These are phyloP conservation scores for Penicillium sclerotiorum DNA, from an alignment of 2,329 filamentous ascomycete genomes.

Conservation along the genomic window DNA sequence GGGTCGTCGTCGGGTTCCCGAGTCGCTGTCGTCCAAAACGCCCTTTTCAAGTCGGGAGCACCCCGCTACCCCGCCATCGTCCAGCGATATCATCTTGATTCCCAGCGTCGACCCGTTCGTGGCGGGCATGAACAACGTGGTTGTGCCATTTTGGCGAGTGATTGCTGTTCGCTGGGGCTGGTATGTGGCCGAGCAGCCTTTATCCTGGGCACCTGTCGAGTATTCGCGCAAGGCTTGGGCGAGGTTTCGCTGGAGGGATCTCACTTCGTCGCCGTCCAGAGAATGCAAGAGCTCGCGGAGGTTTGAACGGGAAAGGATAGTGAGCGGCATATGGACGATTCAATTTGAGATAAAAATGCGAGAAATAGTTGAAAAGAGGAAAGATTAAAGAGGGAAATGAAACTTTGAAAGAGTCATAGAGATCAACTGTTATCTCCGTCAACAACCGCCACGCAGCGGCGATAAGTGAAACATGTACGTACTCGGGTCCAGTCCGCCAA, in stretches of 20 bases:
- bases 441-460: slow-evolving; percentile 13
- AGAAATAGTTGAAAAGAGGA: not conserved
- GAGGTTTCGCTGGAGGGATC: slow-evolving; percentile 60
- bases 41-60: slow-evolving; percentile 39
- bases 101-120: slow-evolving; percentile 62
- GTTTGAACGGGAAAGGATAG: slow-evolving; percentile 60
- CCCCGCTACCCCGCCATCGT: slow-evolving; percentile 36
- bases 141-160: slow-evolving; percentile 62
- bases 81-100: slow-evolving; percentile 66
- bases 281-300: slow-evolving; percentile 59
- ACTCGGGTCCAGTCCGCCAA: not conserved
- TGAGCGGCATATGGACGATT: slow-evolving; percentile 57
- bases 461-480: slow-evolving; percentile 12
- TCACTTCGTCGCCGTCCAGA: slow-evolving; percentile 59
- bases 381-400: not conserved
- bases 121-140: slow-evolving; percentile 69
- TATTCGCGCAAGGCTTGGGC: slow-evolving; percentile 66
- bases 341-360: slow-evolving; percentile 11
- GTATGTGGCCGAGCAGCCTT: slow-evolving; percentile 61
- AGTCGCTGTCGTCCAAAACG: slow-evolving; percentile 19
- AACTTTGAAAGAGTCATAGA: slow-evolving; percentile 1
- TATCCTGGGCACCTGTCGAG: slow-evolving; percentile 62
- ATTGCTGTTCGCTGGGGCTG: slow-evolving; percentile 65
- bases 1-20: slow-evolving; percentile 19
- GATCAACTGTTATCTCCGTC: slow-evolving; percentile 9